Conservation (phyloP, 148 eudicot genomes). For the Euryodendron excelsum region DNA sequence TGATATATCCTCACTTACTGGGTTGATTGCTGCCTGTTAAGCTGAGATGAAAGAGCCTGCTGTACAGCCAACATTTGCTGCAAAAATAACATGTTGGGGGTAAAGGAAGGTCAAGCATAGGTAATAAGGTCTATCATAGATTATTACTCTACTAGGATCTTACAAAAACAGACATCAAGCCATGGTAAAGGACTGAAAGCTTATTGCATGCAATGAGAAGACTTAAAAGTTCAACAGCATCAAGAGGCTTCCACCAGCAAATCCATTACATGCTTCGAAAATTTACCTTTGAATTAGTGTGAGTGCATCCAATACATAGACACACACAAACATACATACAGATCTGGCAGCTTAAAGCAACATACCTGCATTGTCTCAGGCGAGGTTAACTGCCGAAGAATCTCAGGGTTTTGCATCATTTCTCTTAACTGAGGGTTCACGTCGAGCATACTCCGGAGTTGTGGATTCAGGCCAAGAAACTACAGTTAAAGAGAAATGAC, state of each 20-base stretch:
- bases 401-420: slow-evolving; percentile 91
- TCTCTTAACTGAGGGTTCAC: slow-evolving; percentile 83
- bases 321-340: background rate
- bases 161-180: background rate
- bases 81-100: slow-evolving; percentile 13
- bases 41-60: slow-evolving; percentile 60
- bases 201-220: background rate
- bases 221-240: background rate
- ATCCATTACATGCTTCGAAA: background rate
- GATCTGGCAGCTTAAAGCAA: slow-evolving; percentile 1
- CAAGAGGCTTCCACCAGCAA: background rate
- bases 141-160: background rate
- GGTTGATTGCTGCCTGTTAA: slow-evolving; percentile 61
- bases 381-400: slow-evolving; percentile 65
- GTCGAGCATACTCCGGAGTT: slow-evolving; percentile 72
- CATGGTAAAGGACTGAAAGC: background rate
- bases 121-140: background rate
- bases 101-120: background rate
- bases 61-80: slow-evolving; percentile 83
- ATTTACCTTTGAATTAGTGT: background rate
- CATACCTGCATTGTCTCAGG: slow-evolving; percentile 93
- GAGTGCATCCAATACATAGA: background rate
- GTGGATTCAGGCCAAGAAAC: slow-evolving; percentile 65
- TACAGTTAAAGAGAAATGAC: slow-evolving; percentile 27
- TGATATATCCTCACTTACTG: slow-evolving; percentile 46